Conservation (phyloP, 129 eudicot genomes). For the Pulicaria dysenterica region DNA sequence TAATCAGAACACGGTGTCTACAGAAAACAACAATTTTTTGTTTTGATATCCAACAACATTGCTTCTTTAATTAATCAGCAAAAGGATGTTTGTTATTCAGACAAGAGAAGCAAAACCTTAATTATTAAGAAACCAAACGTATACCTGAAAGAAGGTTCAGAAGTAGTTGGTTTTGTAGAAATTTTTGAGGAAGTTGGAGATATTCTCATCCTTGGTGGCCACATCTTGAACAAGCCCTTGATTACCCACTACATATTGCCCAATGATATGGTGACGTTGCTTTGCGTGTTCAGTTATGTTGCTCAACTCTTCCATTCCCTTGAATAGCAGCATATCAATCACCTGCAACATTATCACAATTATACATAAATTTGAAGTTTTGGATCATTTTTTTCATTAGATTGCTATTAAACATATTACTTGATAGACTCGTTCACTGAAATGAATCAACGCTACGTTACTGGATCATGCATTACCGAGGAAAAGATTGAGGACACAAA, state of each 20-base stretch:
- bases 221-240: constrained; percentile 59
- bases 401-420: too few species aligned
- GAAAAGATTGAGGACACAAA: too few species aligned
- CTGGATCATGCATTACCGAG: too few species aligned
- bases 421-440: background rate
- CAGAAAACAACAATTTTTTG: background rate
- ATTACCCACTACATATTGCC: constrained; percentile 83
- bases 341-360: constrained; percentile 47
- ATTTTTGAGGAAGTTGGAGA: constrained; percentile 65
- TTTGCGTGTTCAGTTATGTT: constrained; percentile 81
- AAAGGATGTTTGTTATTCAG: constrained; percentile 22
- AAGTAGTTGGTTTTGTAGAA: constrained; percentile 84
- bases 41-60: constrained; percentile 16
- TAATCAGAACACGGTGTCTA: too few species aligned
- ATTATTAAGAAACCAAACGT: background rate
- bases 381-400: too few species aligned
- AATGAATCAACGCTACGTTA: background rate
- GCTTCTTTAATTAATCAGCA: constrained; percentile 10
- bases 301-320: constrained; percentile 77
- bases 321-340: constrained; percentile 84
- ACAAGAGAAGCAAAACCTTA: background rate
- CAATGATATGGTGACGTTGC: constrained; percentile 93
- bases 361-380: too few species aligned
- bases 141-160: constrained; percentile 10
- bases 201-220: constrained; percentile 60